These are phyloP conservation scores for Fennellomyces sp. DNA, from an alignment of 371 early-diverging fungal genomes.

Conservation along the genomic window DNA sequence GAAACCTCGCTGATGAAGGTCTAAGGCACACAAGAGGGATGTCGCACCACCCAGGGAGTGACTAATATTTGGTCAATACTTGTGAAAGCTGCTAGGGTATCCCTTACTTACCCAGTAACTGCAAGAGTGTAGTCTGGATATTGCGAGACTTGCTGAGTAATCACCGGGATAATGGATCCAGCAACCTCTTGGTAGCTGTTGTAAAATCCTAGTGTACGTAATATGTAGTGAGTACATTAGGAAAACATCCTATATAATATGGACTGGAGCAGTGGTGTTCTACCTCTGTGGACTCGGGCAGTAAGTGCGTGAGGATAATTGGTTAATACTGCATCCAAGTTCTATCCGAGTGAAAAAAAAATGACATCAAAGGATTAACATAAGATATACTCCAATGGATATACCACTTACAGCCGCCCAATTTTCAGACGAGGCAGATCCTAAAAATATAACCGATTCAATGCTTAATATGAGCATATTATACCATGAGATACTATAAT, in stretches of 20 bases:
- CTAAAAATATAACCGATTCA: too few species aligned
- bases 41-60: conserved; percentile 17
- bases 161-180: not conserved
- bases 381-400: too few species aligned
- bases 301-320: conserved; percentile 8
- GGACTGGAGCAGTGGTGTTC: too few species aligned
- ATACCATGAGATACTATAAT: too few species aligned
- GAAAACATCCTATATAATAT: too few species aligned
- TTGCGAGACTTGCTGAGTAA: conserved; percentile 6
- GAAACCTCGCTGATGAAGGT: conserved; percentile 14
- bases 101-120: conserved; percentile 6
- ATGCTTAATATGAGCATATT: too few species aligned
- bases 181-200: conserved; percentile 13
- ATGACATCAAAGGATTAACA: too few species aligned
- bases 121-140: conserved; percentile 20
- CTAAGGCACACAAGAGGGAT: conserved; percentile 10
- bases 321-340: conserved; percentile 4
- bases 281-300: conserved; percentile 12
- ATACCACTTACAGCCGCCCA: too few species aligned
- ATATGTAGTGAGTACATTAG: too few species aligned
- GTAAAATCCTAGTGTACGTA: conserved; percentile 17
- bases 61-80: not conserved
- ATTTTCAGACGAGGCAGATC: too few species aligned
- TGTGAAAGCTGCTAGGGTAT: not conserved
- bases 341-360: conserved; percentile 14